Evolutionary conservation across 2,329 filamentous ascomycete species (phyloP).

Genomic region (Claviceps purpurea): DNA sequence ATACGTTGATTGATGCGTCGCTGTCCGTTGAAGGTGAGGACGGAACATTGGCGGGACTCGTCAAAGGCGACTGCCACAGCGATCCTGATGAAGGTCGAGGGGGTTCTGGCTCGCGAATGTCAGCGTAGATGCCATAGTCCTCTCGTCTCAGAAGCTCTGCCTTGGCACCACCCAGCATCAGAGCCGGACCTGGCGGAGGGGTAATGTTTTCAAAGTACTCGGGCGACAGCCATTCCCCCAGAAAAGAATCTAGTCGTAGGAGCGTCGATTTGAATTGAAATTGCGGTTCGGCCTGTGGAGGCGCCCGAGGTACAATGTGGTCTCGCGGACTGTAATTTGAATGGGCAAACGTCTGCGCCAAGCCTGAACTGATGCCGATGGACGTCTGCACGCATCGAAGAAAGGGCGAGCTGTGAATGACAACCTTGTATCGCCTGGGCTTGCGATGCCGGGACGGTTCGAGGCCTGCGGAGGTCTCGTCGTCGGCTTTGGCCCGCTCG

Average conservation of each 20-base stretch:
- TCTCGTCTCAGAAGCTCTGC: slow-evolving; percentile 69
- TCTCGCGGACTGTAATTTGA: slow-evolving; percentile 20
- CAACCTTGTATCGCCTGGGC: slow-evolving; percentile 57
- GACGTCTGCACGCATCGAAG: slow-evolving; percentile 87
- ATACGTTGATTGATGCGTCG: slow-evolving; percentile 14
- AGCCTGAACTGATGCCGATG: slow-evolving; percentile 72
- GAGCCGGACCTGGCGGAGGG: slow-evolving; percentile 68
- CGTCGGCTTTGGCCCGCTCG: slow-evolving; percentile 35
- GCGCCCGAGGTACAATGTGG: slow-evolving; percentile 20
- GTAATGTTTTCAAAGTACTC: slow-evolving; percentile 91
- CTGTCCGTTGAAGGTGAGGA: slow-evolving; percentile 14
- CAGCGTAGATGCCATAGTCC: slow-evolving; percentile 42
- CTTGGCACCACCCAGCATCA: slow-evolving; percentile 85
- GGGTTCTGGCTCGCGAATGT: slow-evolving; percentile 10
- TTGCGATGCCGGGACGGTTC: slow-evolving; percentile 14
- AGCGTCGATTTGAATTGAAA: slow-evolving; percentile 39
- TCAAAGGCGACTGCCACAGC: slow-evolving; percentile 21
- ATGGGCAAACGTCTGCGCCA: slow-evolving; percentile 42
- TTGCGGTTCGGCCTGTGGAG: slow-evolving; percentile 12
- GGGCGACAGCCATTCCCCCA: slow-evolving; percentile 90
- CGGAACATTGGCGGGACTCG: slow-evolving; percentile 12
- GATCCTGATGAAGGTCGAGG: slow-evolving; percentile 13
- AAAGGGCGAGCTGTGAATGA: slow-evolving; percentile 90
- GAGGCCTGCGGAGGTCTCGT: slow-evolving; percentile 18
- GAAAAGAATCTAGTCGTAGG: slow-evolving; percentile 77